Evolutionary conservation across 805 yeast genomes (phyloP), one percentile per base, ranked within the genome.

Genomic region (Starmerella stellata): DNA sequence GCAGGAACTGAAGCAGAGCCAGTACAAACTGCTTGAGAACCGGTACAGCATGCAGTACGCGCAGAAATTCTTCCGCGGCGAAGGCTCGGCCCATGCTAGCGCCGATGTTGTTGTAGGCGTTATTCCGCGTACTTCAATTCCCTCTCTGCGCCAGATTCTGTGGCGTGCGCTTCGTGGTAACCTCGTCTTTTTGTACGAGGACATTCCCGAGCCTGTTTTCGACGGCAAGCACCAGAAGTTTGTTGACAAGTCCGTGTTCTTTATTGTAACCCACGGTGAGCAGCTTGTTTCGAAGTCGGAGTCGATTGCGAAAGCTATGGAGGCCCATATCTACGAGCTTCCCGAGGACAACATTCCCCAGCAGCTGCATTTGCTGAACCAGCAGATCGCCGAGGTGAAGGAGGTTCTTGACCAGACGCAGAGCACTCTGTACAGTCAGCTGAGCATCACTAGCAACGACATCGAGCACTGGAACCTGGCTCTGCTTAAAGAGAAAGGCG

Each of bases 131-230:
- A 69, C 90, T 50, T 70, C 65, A 9, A 66, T 82, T 21, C 70
- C 68, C 14, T 65, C 76, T 2, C 63, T 90, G 45, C 83, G 83
- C 54, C 78, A 74, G 51, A 81, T 90, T 40, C 61, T 83, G 35
- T 90, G 95, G 93, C 71, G 99, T 60, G 74, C 82, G 16, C 68
- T 87, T 45, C 74, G 98, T 57, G 98, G 98, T 53, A 90, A 90
- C 56, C 64, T 92, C 47, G 81, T 70, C 52, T 70, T 85, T 56
- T 75, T 75, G 48, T 70, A 78, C 45, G 68, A 70, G 35, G 90
- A 79, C 48, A 72, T 87, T 42, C 69, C 69, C 5, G 79, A 77
- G 50, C 48, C 42, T 3, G 60, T 82, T 37, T 70, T 69, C 52
- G 92, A 81, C 50, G 56, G 69, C 32, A 67, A 72, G 51, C 51